Evolutionary conservation across 176 grass and related monocot genomes (phyloP), one percentile per base, ranked within the genome.

Genomic region (Zoysia pacifica): DNA sequence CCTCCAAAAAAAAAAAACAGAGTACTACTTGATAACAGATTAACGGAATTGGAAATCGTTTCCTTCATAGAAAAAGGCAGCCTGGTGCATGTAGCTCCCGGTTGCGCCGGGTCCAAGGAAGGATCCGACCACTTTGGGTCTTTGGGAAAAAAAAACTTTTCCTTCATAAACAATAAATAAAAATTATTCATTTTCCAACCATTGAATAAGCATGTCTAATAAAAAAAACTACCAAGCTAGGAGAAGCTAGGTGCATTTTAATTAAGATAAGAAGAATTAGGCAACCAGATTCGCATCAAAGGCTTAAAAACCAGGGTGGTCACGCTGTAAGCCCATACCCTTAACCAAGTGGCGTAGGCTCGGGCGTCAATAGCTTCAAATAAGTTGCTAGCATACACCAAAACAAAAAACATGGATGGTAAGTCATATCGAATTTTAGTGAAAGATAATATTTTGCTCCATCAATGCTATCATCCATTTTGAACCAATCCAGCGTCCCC

Each of bases 171-270:
- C n/a, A 70, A 48, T 1, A 13, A 5, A 37, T 36, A 28, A 75
- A 12, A 10, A 44, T 6, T 41, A 6, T 37, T 39, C 4, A 39
- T 60, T 49, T 61, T 70, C 1, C 46, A 0, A 61, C 61, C 46
- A 62, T 71, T 58, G 52, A 70, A 42, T 14, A 72, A 72, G 10
- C 67, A 81, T 20, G 39, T 53, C 48, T 75, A 51, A 28, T 54
- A 54, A 54, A 54, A 54, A 16, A 1, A 54, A 54, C 5, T 18
- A 6, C 14, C 15, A 55, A 55, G 1, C 15, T 18, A 55, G 15
- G 53, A 55, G 53, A 55, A 55, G 18, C 15, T 55, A 55, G 53
- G 15, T 55, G 14, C 15, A 0, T 55, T 54, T 55, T 55, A 54
- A 16, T 54, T 54, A 54, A 16, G 51, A 54, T 54, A 54, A 16